Base-by-base conservation (phyloP, 139 green algal species). In the Picochlorum sp. region DNA sequence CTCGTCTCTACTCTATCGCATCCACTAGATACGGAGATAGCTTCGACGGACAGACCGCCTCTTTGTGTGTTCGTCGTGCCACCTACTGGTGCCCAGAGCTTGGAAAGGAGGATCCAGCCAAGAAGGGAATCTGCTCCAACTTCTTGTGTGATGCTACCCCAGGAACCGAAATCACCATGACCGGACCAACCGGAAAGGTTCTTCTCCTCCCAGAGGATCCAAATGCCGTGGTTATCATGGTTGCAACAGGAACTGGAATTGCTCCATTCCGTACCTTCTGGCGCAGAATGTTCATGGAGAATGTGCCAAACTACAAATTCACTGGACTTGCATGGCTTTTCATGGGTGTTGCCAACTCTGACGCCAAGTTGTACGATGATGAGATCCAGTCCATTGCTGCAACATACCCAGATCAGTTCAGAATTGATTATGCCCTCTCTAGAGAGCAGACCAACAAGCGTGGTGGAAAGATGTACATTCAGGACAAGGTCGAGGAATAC, bases 221-320 rank as follows among this genome's bases (percentile, higher is more conserved):
- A 60, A 92, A 95, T 70, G 81, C 85, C 3, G 84, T 87, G 5
- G 66, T 93, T 62, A 99, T 99, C 86, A 95, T 90, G 82, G 90
- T 98, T n/a, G 94, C 94, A 62, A 99, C 94, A 57, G 94, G 94
- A 64, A 99, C 94, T 20, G 94, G 94, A 70, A 98, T 99, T 65
- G 94, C 94, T 4, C 94, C 94, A 45, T 98, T 95, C 88, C 86
- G 94, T 73, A 82, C 87, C 37, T 99, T 96, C 92, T 91, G 87
- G 82, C 85, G 90, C 66, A 87, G 94, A 63, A 81, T 86, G 72
- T 99, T 73, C 97, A 81, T 91, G 68, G 93, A 99, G 84, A 77
- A 95, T 60, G 76, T 96, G 28, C 86, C 89, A 73, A 85, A 74
- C 81, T 98, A 91, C 82, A 91, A 97, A 82, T 91, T 86, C 76